phyloP scores from a whole-genome alignment of 805 yeast species.

The Metschnikowia drakensbergensis region DNA sequence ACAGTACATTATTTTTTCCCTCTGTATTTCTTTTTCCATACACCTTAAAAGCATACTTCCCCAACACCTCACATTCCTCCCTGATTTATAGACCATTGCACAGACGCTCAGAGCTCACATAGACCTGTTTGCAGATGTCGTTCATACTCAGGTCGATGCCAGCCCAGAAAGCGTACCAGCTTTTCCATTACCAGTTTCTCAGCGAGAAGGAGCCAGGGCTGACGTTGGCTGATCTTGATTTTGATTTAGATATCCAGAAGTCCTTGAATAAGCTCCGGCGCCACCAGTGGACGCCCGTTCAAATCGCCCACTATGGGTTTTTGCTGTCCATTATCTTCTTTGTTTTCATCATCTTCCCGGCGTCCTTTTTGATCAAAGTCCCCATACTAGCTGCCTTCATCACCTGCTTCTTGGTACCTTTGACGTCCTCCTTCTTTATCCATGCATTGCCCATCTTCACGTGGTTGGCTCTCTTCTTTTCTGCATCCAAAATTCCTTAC shows the following conservation, averaged over 20 bases:
- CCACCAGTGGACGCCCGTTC: constrained; percentile 44
- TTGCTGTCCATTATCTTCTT: constrained; percentile 50
- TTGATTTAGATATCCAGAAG: constrained; percentile 44
- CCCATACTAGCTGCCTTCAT: constrained; percentile 41
- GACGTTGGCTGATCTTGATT: constrained; percentile 47
- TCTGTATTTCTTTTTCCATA: background rate
- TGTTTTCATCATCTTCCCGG: constrained; percentile 58
- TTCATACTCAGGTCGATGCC: constrained; percentile 23
- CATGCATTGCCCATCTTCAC: constrained; percentile 79
- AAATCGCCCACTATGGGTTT: constrained; percentile 50
- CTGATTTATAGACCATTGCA: no score
- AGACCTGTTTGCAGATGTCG: background rate
- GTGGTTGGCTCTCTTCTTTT: constrained; percentile 81
- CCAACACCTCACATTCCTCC: background rate
- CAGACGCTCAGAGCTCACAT: no score
- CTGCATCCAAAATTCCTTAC: constrained; percentile 69
- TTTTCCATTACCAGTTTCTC: constrained; percentile 50
- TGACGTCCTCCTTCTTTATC: constrained; percentile 78
- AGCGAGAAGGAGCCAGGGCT: constrained; percentile 50
- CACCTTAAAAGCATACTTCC: background rate
- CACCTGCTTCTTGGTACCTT: constrained; percentile 58
- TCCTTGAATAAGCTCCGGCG: constrained; percentile 40
- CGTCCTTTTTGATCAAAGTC: constrained; percentile 41
- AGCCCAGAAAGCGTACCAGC: constrained; percentile 37
- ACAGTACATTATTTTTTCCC: background rate